A percentile compares a stretch with the other conserved stretches of the same genome.
Conservation (phyloP, 306 rosid species). For the Dicorynia guianensis region DNA sequence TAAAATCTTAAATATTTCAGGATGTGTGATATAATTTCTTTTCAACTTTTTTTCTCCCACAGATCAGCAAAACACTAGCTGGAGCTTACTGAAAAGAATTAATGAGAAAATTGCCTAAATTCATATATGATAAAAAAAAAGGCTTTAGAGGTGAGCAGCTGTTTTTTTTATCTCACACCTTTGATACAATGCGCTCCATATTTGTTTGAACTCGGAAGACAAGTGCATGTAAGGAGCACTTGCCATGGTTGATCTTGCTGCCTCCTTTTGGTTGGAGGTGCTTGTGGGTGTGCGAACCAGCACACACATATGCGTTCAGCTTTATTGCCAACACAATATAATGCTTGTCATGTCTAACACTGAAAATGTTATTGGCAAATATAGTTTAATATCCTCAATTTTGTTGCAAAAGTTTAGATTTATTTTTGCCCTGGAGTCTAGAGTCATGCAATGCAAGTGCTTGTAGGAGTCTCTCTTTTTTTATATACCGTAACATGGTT, state of each 20-base stretch:
- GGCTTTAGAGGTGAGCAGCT: constrained; percentile 83
- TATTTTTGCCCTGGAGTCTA: constrained; percentile 22
- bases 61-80: constrained; percentile 90
- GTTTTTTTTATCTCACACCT: constrained; percentile 14
- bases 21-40: constrained; percentile 3
- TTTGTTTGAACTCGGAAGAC: constrained; percentile 29
- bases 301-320: too few species aligned
- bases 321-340: too few species aligned
- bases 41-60: constrained; percentile 22
- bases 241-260: constrained; percentile 22
- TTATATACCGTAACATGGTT: constrained; percentile 30
- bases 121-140: constrained; percentile 97
- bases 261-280: constrained; percentile 29
- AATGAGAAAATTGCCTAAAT: constrained; percentile 95
- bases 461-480: constrained; percentile 15
- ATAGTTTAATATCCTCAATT: constrained; percentile 22
- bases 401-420: constrained; percentile 8
- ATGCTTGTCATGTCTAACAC: background rate
- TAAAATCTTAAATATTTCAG: constrained; percentile 24
- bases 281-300: background rate
- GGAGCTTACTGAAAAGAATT: constrained; percentile 89
- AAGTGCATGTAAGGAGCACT: background rate
- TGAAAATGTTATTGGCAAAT: background rate
- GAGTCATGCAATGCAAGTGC: constrained; percentile 24
- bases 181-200: constrained; percentile 30